Conservation (phyloP, 331 rosid genomes). For the Telfairia occidentalis region DNA sequence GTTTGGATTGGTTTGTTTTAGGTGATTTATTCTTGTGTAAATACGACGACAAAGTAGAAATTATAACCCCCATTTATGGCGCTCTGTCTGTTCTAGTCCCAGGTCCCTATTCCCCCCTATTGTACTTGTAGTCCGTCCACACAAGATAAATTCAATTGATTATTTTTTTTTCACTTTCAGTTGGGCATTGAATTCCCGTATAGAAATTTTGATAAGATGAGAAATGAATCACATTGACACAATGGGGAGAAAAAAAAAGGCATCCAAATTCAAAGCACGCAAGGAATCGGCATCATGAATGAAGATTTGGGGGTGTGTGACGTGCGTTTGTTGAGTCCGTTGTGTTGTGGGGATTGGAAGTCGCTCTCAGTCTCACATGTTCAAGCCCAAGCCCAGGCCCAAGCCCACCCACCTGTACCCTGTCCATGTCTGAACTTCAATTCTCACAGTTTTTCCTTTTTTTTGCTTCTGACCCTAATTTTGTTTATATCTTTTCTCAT, state of each 20-base stretch:
- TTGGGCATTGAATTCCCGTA: background rate
- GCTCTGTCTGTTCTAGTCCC: background rate
- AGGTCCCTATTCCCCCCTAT: too few relatives aligned
- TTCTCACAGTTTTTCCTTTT: background rate
- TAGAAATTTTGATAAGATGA: background rate
- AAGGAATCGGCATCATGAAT: conserved; percentile 11
- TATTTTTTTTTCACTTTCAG: background rate
- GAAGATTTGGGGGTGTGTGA: background rate
- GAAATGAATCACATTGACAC: background rate
- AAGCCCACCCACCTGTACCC: too few relatives aligned
- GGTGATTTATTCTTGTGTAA: background rate
- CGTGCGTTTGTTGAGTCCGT: background rate
- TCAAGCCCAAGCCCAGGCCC: too few relatives aligned
- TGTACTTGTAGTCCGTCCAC: background rate
- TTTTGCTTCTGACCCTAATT: background rate
- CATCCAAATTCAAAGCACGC: conserved; percentile 8
- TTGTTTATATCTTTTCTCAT: background rate
- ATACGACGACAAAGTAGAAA: background rate
- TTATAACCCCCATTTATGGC: background rate
- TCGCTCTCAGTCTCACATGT: background rate
- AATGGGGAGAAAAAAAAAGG: background rate
- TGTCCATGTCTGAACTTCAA: too few relatives aligned
- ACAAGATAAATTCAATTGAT: conserved; percentile 9
- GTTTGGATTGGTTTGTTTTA: background rate
- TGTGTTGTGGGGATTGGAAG: background rate